These are phyloP conservation scores for Pueraria montana DNA, from an alignment of 306 rosid genomes.

Conservation along the genomic window DNA sequence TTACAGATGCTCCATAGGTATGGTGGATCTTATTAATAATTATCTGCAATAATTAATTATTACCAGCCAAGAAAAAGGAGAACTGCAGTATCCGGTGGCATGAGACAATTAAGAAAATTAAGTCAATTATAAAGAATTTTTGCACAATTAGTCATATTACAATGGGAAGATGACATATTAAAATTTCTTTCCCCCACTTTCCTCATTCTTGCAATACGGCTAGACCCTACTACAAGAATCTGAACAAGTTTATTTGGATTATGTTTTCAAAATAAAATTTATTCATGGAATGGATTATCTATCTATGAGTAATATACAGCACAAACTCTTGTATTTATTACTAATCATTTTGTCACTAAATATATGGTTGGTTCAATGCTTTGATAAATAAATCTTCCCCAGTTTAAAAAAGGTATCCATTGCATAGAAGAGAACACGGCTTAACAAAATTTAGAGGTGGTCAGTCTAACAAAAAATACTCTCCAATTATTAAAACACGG, in stretches of 20 bases:
- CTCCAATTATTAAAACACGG: slow-evolving; percentile 18
- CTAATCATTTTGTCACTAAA: neutral
- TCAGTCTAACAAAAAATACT: neutral
- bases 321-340: slow-evolving; percentile 8
- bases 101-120: slow-evolving; percentile 2
- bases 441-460: neutral
- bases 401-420: slow-evolving; percentile 7
- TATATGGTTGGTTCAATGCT: slow-evolving; percentile 18
- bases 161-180: neutral
- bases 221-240: slow-evolving; percentile 10
- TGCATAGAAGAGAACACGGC: slow-evolving; percentile 5
- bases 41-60: slow-evolving; percentile 16
- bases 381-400: neutral
- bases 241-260: slow-evolving; percentile 10
- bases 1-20: slow-evolving; percentile 33
- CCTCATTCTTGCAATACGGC: neutral
- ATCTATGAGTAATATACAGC: neutral
- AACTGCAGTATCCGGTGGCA: neutral
- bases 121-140: neutral
- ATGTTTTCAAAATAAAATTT: slow-evolving; percentile 20
- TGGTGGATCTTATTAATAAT: slow-evolving; percentile 32
- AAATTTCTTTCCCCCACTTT: slow-evolving; percentile 3
- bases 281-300: neutral
- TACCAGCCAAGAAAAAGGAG: neutral
- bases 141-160: neutral